Evolutionary conservation across 208 protist genomes (phyloP).

Genomic region (Leishmania gerbilli): DNA sequence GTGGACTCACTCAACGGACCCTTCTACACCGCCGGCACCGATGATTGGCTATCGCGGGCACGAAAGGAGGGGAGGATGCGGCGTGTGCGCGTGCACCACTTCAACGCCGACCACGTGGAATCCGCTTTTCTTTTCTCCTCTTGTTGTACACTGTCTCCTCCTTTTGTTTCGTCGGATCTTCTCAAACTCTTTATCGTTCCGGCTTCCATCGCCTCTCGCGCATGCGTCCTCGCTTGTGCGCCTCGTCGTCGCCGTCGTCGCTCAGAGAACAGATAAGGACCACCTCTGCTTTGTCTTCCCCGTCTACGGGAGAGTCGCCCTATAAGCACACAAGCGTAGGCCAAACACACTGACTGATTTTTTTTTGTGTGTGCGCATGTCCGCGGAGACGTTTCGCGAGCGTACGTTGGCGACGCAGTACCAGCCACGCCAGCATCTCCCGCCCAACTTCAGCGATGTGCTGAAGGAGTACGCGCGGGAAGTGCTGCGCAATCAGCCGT

Average conservation of each 20-base stretch:
- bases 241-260: not conserved
- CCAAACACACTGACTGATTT: not conserved
- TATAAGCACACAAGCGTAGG: not conserved
- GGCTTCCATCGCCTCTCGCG: not conserved
- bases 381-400: slow-evolving; percentile 75
- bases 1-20: not conserved
- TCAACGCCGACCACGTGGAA: not conserved
- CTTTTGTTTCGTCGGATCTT: not conserved
- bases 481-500: slow-evolving; percentile 90
- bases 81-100: not conserved
- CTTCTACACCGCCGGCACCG: not conserved
- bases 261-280: not conserved
- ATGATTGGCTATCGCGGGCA: not conserved
- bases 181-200: not conserved
- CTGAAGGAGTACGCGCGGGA: slow-evolving; percentile 94
- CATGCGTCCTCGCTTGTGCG: no score
- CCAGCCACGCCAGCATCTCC: slow-evolving; percentile 86
- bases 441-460: slow-evolving; percentile 82
- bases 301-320: not conserved
- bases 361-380: slow-evolving; percentile 9
- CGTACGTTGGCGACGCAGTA: slow-evolving; percentile 87
- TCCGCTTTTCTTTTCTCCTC: not conserved
- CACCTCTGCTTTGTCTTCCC: not conserved
- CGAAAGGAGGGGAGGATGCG: not conserved
- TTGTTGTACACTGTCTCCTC: not conserved